Evolutionary conservation across 1,139 yeast genomes (phyloP).

Genomic region (Zygosaccharomyces pseudobailii): DNA sequence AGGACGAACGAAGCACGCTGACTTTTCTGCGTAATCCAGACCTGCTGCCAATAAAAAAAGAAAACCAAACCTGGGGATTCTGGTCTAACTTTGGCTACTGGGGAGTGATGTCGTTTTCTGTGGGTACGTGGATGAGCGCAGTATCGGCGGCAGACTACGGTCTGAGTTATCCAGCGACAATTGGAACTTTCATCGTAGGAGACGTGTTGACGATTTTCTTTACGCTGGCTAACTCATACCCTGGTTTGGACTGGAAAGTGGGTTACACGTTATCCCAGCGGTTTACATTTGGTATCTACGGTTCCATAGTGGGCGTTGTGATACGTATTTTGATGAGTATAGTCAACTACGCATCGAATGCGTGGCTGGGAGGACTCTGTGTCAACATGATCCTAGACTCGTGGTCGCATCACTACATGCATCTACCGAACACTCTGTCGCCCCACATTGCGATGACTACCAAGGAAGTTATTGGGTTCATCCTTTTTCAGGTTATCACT

Average conservation of each 20-base stretch:
- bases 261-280: slow-evolving; percentile 45
- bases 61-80: slow-evolving; percentile 39
- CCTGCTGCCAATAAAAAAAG: slow-evolving; percentile 35
- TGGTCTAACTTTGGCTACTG: slow-evolving; percentile 41
- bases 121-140: slow-evolving; percentile 42
- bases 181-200: slow-evolving; percentile 41
- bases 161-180: slow-evolving; percentile 39
- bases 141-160: slow-evolving; percentile 40
- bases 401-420: slow-evolving; percentile 36
- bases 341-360: slow-evolving; percentile 42
- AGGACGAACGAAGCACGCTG: slow-evolving; percentile 30
- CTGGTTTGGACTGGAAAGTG: slow-evolving; percentile 43
- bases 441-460: slow-evolving; percentile 38
- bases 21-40: slow-evolving; percentile 37
- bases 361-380: slow-evolving; percentile 41
- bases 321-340: slow-evolving; percentile 41
- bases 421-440: slow-evolving; percentile 36
- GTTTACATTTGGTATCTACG: slow-evolving; percentile 43
- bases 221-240: slow-evolving; percentile 41
- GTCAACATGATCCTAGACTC: slow-evolving; percentile 36
- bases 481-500: slow-evolving; percentile 40
- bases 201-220: slow-evolving; percentile 39
- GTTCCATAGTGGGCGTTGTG: slow-evolving; percentile 40
- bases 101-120: slow-evolving; percentile 40
- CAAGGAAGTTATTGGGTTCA: slow-evolving; percentile 40